Percentiles rank a stretch among this genome's conserved stretches.
These are phyloP conservation scores for Gautieria morchelliformis DNA, from an alignment of 768 basidiomycete species.

Conservation along the genomic window DNA sequence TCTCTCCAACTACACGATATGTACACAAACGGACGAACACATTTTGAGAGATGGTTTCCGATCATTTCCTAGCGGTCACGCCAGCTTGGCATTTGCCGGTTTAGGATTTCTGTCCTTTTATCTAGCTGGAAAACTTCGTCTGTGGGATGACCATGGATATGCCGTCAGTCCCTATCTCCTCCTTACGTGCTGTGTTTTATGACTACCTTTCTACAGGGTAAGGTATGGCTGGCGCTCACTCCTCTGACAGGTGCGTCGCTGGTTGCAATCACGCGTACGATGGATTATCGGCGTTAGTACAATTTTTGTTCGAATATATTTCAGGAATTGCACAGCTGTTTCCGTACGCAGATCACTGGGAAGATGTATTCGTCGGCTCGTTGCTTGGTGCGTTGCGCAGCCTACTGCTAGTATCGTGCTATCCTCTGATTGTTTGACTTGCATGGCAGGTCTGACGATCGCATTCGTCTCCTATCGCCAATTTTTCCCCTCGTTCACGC, in stretches of 20 bases:
- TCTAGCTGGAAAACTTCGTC: conserved; percentile 82
- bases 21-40: conserved; percentile 53
- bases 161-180: conserved; percentile 21
- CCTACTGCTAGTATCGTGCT: not conserved
- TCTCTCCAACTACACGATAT: conserved; percentile 62
- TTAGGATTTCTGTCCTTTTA: conserved; percentile 85
- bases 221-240: conserved; percentile 74
- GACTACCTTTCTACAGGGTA: conserved; percentile 31
- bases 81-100: conserved; percentile 86
- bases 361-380: conserved; percentile 3
- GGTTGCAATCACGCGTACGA: conserved; percentile 78
- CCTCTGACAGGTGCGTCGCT: conserved; percentile 73
- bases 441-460: not conserved
- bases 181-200: not conserved
- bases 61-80: conserved; percentile 89
- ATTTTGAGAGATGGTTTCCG: conserved; percentile 78
- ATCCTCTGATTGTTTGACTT: not conserved
- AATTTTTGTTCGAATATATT: too few relatives aligned
- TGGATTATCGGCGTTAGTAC: conserved; percentile 79
- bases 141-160: conserved; percentile 77
- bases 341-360: conserved; percentile 6
- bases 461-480: conserved; percentile 2
- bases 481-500: not conserved
- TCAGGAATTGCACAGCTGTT: not conserved
- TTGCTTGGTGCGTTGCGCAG: not conserved